A percentile compares a stretch with the other conserved stretches of the same genome.
phyloP scores from a whole-genome alignment of 148 eudicot species.

The Agrostemma githago region DNA sequence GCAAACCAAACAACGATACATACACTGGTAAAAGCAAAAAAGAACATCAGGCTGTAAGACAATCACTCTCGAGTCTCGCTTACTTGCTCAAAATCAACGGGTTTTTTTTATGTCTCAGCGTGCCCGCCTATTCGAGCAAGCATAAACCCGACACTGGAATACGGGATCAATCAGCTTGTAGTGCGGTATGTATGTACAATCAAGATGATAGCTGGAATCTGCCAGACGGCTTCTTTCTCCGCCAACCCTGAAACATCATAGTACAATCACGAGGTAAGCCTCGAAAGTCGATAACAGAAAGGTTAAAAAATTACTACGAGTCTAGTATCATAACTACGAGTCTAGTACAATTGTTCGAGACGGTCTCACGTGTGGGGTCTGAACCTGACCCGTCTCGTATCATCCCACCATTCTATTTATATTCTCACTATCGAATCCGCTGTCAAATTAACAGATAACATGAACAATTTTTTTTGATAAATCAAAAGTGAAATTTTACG shows the following conservation, averaged over 20 bases:
- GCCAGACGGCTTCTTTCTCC: slow-evolving; percentile 79
- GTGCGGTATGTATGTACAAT: slow-evolving; percentile 4
- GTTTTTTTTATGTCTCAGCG: background rate
- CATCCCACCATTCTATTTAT: background rate
- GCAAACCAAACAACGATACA: slow-evolving; percentile 39
- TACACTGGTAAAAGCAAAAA: slow-evolving; percentile 28
- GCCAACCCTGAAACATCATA: slow-evolving; percentile 72
- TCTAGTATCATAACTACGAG: background rate
- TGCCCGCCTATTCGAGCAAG: slow-evolving; percentile 2
- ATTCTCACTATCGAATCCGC: background rate
- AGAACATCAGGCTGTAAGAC: slow-evolving; percentile 3
- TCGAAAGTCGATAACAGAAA: background rate
- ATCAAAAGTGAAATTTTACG: background rate
- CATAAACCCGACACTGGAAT: background rate
- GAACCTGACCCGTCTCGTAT: background rate
- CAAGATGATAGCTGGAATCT: slow-evolving; percentile 74
- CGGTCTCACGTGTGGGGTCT: background rate
- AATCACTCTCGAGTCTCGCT: slow-evolving; percentile 21
- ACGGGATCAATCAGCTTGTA: too few species aligned
- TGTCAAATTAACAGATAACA: background rate
- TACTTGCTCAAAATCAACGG: slow-evolving; percentile 22
- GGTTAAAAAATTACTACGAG: background rate
- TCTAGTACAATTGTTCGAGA: background rate
- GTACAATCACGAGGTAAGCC: background rate
- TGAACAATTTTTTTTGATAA: background rate